Evolutionary conservation across 2,329 filamentous ascomycete species (phyloP).

Genomic region (Pleomassaria siparia): DNA sequence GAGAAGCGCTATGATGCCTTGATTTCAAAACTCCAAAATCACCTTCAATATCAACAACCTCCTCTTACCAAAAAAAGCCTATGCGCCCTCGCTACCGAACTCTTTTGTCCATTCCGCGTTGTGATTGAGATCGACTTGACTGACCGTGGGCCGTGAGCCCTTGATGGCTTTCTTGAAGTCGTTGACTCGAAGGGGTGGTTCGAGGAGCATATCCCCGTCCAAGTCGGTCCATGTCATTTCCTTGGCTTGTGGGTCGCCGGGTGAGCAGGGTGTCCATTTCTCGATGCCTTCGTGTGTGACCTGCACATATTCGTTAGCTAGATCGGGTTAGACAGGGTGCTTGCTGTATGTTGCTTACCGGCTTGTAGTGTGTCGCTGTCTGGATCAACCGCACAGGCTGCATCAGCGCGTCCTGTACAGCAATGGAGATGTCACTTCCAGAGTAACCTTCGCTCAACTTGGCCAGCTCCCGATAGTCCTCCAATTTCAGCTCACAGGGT

Average conservation of each 20-base stretch:
- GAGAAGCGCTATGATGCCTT: conserved; percentile 2
- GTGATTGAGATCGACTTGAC: conserved; percentile 76
- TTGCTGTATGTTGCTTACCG: conserved; percentile 56
- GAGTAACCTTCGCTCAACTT: conserved; percentile 90
- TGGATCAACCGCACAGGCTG: conserved; percentile 96
- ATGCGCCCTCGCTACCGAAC: conserved; percentile 87
- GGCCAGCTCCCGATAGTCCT: conserved; percentile 79
- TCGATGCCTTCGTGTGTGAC: conserved; percentile 67
- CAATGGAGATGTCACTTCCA: conserved; percentile 92
- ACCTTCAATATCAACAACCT: neutral
- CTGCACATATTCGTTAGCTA: conserved; percentile 46
- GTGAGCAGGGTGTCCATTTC: conserved; percentile 87
- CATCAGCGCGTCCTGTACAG: conserved; percentile 95
- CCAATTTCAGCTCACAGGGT: conserved; percentile 75
- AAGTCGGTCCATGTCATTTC: conserved; percentile 96
- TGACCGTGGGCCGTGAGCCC: conserved; percentile 85
- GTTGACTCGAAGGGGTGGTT: conserved; percentile 82
- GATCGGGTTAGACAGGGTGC: neutral
- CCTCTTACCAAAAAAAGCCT: conserved; percentile 8
- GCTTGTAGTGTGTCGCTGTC: conserved; percentile 96
- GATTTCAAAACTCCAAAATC: conserved; percentile 1
- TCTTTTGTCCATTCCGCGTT: conserved; percentile 95
- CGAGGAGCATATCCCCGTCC: conserved; percentile 78
- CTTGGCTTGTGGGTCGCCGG: conserved; percentile 78
- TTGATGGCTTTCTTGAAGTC: conserved; percentile 94